Base-by-base conservation (phyloP, 331 rosid species). In the Malus hybrid region DNA sequence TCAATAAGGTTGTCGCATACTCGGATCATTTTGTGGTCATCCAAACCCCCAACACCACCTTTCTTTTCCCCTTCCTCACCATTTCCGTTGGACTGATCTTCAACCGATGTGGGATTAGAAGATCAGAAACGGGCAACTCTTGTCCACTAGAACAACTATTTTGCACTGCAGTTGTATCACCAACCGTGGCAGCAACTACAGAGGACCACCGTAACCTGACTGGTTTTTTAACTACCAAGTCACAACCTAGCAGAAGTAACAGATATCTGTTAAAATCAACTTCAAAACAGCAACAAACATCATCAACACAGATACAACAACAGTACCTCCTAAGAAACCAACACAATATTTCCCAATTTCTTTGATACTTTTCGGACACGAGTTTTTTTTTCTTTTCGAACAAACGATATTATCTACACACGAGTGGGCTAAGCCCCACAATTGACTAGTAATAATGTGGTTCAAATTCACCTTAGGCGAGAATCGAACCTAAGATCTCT, bases 1-100 rank as follows among this genome's bases (percentile, higher is more conserved):
- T 83, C 97, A 82, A 92, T 95, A 18, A 95, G 89, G 83, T 95
- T 95, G 78, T 95, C 90, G 2, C 96, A 95, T 20, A 89, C 84
- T 70, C 80, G 56, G 65, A 56, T 63, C 96, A 89, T 92, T 72
- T 73, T 72, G 16, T 42, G 77, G 29, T 85, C 88, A 55, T 86
- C 93, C 85, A 84, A 70, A 36, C 60, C 36, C 80, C 69, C 76
- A 14, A 54, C 42, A 10, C 67, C 77, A 19, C 55, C 80, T 59
- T 78, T 69, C 46, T 13, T 82, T 46, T 81, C 70, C 44, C 19
- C 74, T 59, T 33, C 42, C 16, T 80, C 81, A 78, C 70, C 78
- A 76, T n/a, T 66, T 36, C 75, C 70, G 46, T 9, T n/a, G 11
- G 75, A 14, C 52, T 70, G 81, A 50, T 54, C 75, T 14, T 46